Evolutionary conservation across 805 yeast species (phyloP), one percentile per base, ranked within the genome.

Genomic region (Nakazawaea populi): DNA sequence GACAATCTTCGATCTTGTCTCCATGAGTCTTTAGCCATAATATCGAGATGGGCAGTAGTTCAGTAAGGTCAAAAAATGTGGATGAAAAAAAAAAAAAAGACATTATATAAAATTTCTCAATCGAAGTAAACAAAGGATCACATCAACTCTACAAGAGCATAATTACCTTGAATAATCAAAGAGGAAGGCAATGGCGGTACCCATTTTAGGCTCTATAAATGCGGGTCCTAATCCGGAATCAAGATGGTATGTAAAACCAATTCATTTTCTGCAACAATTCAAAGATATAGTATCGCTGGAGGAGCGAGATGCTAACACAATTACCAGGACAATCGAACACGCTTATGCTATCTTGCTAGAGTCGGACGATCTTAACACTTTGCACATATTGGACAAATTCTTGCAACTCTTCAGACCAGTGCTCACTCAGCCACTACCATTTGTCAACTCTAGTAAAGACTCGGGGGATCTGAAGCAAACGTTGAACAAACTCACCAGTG

Each of bases 301-400:
- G 11, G 35, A 32, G 8, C 35, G 11, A 32, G 8, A 32, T 32
- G 11, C 35, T 32, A 32, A 32, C 35, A 32, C 8, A 32, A 2
- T 32, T 32, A 9, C 11, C 24, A 50, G 53, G 53, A 50, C 49
- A 24, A 27, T 50, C 29, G 46, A 46, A 41, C 49, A 50, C 27
- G 53, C 53, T 40, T 12, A 46, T n/a, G 8, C 43, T n/a, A 18
- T 50, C 8, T 31, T 50, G 5, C 36, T 31, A 37, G 50, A 51
- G 7, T 32, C 38, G 3, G 43, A 39, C 5, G 47, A 51, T 32
- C 47, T 48, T 9, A n/a, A 24, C 4, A 39, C 37, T 3, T 29
- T 41, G 29, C 32, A 29, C 1, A 30, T 45, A 2, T 24, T 51
- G 18, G 52, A 48, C n/a, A 29, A 29, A 34, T 53, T 53, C 32